These are phyloP conservation scores for Pseudozyma sp. DNA, from an alignment of 1,284 basidiomycete genomes.

Conservation along the genomic window DNA sequence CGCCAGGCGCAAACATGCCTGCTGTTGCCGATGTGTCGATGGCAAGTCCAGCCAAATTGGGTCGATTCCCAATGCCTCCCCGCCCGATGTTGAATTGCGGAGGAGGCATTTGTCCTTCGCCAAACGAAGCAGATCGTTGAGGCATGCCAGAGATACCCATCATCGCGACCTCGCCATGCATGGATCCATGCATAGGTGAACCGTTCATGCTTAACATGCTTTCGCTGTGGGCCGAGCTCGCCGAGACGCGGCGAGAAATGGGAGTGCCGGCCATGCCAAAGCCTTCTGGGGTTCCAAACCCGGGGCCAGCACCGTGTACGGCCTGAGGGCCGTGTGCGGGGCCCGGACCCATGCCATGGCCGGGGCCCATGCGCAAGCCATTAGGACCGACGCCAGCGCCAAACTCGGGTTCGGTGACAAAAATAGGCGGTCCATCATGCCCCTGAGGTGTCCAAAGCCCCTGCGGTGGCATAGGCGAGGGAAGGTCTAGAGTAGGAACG, in stretches of 20 bases:
- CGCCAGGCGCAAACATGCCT: conserved; percentile 26
- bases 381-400: conserved; percentile 27
- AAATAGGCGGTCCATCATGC: conserved; percentile 60
- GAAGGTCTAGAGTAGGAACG: conserved; percentile 49
- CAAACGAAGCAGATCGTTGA: conserved; percentile 46
- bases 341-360: conserved; percentile 8
- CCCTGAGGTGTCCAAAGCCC: conserved; percentile 50
- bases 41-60: conserved; percentile 34
- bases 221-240: conserved; percentile 47
- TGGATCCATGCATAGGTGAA: conserved; percentile 39
- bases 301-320: conserved; percentile 15
- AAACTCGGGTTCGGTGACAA: conserved; percentile 58
- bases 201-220: conserved; percentile 44
- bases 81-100: conserved; percentile 39
- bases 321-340: conserved; percentile 18
- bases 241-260: conserved; percentile 45
- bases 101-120: conserved; percentile 47
- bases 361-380: conserved; percentile 30
- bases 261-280: conserved; percentile 34
- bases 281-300: conserved; percentile 15
- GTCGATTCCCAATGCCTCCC: conserved; percentile 12
- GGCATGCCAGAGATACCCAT: conserved; percentile 27
- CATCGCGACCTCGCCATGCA: conserved; percentile 38
- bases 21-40: conserved; percentile 50
- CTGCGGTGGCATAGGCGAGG: conserved; percentile 49